These are phyloP conservation scores for Trichoderma aggressivum DNA, from an alignment of 2,329 filamentous ascomycete species.

Conservation along the genomic window DNA sequence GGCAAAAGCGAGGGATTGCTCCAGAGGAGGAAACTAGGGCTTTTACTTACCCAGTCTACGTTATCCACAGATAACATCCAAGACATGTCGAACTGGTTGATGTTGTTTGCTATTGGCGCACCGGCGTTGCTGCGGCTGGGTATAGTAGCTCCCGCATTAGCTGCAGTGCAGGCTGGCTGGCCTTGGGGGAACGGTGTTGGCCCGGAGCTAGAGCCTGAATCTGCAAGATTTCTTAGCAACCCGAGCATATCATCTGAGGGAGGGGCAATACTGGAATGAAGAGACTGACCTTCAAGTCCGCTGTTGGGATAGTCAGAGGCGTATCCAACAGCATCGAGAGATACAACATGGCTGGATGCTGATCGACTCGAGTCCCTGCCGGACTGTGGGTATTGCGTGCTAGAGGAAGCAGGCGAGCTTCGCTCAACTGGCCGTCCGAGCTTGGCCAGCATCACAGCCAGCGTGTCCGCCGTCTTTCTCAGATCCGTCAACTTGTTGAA, in stretches of 20 bases:
- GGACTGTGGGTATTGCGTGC: neutral
- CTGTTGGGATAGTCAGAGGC: slow-evolving; percentile 25
- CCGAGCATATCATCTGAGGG: neutral
- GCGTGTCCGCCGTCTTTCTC: slow-evolving; percentile 44
- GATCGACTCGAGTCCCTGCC: slow-evolving; percentile 12
- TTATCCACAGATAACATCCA: slow-evolving; percentile 35
- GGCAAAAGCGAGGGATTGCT: neutral
- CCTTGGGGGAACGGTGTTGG: neutral
- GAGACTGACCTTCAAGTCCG: slow-evolving; percentile 24
- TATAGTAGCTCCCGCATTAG: neutral
- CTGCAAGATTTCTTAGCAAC: slow-evolving; percentile 8
- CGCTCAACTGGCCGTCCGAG: slow-evolving; percentile 33
- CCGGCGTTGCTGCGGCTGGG: neutral
- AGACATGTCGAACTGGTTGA: slow-evolving; percentile 32
- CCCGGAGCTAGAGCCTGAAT: slow-evolving; percentile 3
- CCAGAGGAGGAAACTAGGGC: neutral
- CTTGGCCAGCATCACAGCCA: slow-evolving; percentile 45
- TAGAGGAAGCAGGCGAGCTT: neutral
- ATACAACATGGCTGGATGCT: slow-evolving; percentile 23
- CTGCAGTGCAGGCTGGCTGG: neutral
- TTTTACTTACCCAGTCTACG: slow-evolving; percentile 38
- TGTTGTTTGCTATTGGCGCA: slow-evolving; percentile 3
- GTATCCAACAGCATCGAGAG: slow-evolving; percentile 22
- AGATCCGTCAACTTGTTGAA: slow-evolving; percentile 38
- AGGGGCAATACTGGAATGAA: neutral